Evolutionary conservation across 2,329 filamentous ascomycete genomes (phyloP).

Genomic region (Epichloe aotearoae): DNA sequence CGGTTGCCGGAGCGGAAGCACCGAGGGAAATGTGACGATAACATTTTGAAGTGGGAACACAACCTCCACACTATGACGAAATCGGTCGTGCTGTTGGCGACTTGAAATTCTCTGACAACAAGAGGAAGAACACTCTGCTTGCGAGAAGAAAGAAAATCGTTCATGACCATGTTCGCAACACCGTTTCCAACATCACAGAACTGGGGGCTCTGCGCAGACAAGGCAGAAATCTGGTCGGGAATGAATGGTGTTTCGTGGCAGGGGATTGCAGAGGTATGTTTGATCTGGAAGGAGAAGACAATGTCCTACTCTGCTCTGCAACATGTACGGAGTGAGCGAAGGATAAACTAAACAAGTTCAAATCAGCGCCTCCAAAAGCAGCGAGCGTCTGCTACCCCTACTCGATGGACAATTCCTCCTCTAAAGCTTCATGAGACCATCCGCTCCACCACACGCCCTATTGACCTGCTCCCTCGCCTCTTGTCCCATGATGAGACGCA

Average conservation of each 20-base stretch:
- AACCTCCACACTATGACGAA: not conserved
- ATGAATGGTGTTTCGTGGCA: slow-evolving; percentile 5
- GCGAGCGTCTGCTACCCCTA: slow-evolving; percentile 5
- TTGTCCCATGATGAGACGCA: slow-evolving; percentile 11
- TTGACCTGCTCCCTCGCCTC: slow-evolving; percentile 6
- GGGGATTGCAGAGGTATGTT: slow-evolving; percentile 5
- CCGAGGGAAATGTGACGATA: not conserved
- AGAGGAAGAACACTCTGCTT: too few relatives aligned
- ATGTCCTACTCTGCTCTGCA: too few relatives aligned
- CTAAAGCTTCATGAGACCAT: slow-evolving; percentile 6
- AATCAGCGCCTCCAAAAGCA: slow-evolving; percentile 4
- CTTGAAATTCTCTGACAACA: not conserved
- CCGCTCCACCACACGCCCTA: slow-evolving; percentile 3
- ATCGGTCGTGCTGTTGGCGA: not conserved
- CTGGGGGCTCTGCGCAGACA: not conserved
- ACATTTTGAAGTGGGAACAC: not conserved
- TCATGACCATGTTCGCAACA: not conserved
- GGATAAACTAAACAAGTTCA: not conserved
- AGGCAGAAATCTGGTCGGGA: not conserved
- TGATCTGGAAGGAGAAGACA: too few relatives aligned
- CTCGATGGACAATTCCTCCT: slow-evolving; percentile 6
- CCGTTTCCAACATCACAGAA: not conserved
- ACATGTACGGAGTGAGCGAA: too few relatives aligned
- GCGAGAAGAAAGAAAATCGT: not conserved
- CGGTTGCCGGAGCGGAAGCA: not conserved